Base-by-base conservation (phyloP, 2,329 filamentous ascomycete genomes). In the Westerdykella sp. region DNA sequence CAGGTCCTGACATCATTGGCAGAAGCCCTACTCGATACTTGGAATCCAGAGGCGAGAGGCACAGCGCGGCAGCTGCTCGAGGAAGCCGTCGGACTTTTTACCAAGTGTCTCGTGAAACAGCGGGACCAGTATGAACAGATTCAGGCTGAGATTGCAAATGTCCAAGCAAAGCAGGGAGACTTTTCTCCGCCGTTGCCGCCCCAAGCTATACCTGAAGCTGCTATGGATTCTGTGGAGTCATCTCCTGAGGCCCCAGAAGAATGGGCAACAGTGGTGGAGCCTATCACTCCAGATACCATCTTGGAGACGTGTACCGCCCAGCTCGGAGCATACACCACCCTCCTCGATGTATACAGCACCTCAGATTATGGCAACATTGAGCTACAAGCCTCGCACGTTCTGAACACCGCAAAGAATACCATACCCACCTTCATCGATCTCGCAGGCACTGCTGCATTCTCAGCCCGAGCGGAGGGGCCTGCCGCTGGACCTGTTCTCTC, bases 271-370 rank as follows among this genome's bases (percentile, higher is more conserved):
- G 73, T 87, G n/a, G 72, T 84, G 42, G 81, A 84, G 49, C 79
- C 83, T 0, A 70, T 85, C 21, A 84, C 81, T 1, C 75, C 78
- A 21, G 72, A 75, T 38, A 79, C 80, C 1, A 73, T 88, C 6
- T 69, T 87, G 1, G 84, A 88, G 47, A 87, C 83, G 0, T 73
- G 81, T 12, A 71, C 84, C 25, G 81, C 83, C 4, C 79, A 83
- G 49, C 63, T 87, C 0, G 62, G 58, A 4, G 66, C 69, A 12
- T 50, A 74, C n/a, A 69, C 68, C 0, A 67, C 66, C 0, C 60
- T 74, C 2, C 40, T 79, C 69, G 52, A 76, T 67, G 38, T 73
- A 73, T 58, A 78, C 68, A 45, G 75, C 66, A 34, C 69, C 75
- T 41, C 62, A 71, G 53, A 73, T 51, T 44, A 74, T 55, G 40